phyloP scores from a whole-genome alignment of 768 basidiomycete genomes.

The Termitomyces sp. region DNA sequence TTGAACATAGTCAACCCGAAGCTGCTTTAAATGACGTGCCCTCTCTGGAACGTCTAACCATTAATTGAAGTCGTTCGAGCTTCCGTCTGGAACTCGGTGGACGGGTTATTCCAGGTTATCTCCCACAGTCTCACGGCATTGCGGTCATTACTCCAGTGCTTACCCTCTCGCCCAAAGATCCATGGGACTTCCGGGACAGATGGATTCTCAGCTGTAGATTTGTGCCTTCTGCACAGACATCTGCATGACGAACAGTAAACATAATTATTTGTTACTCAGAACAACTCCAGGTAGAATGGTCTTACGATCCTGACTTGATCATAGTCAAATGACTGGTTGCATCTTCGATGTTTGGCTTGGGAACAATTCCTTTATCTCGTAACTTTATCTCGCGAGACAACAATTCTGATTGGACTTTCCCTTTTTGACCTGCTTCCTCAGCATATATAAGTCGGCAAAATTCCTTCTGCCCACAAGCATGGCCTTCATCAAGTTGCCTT shows the following conservation, averaged over 20 bases:
- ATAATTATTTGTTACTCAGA: too few relatives aligned
- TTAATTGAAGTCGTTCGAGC: conserved; percentile 5
- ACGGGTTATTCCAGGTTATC: conserved; percentile 18
- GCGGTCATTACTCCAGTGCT: not conserved
- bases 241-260: conserved; percentile 1
- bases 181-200: conserved; percentile 25
- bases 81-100: conserved; percentile 37
- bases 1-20: not conserved
- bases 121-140: not conserved
- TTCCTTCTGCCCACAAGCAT: not conserved
- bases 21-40: not conserved
- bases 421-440: too few relatives aligned
- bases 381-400: not conserved
- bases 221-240: conserved; percentile 20
- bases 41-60: conserved; percentile 3
- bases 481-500: not conserved
- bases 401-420: not conserved
- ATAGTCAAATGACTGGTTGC: not conserved
- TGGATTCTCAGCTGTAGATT: conserved; percentile 31
- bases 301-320: not conserved
- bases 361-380: too few relatives aligned
- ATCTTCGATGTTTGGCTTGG: not conserved
- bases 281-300: not conserved
- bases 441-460: not conserved
- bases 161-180: conserved; percentile 16